phyloP scores from a whole-genome alignment of 306 rosid genomes.

The Bauhinia variegata region DNA sequence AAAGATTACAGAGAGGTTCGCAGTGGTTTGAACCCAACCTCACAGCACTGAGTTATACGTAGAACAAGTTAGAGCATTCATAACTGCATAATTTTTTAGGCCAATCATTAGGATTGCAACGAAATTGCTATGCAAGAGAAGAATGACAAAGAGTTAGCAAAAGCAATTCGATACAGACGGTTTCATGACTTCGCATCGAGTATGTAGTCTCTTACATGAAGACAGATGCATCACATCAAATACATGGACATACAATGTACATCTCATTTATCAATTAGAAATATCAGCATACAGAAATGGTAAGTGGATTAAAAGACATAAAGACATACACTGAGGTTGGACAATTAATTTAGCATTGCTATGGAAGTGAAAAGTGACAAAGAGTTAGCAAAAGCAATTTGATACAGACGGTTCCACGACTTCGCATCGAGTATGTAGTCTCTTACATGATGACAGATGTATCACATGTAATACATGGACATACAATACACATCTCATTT shows the following conservation, averaged over 20 bases:
- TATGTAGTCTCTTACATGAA: too few relatives aligned
- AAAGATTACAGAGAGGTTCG: background rate
- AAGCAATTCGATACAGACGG: slow-evolving; percentile 12
- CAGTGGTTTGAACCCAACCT: slow-evolving; percentile 2
- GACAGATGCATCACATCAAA: slow-evolving; percentile 3
- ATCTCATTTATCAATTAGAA: slow-evolving; percentile 8
- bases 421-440: too few relatives aligned
- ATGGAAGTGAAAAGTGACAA: slow-evolving; percentile 4
- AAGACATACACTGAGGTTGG: slow-evolving; percentile 66
- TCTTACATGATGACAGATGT: slow-evolving; percentile 16
- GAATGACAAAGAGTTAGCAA: slow-evolving; percentile 10
- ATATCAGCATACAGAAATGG: slow-evolving; percentile 5
- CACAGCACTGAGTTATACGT: slow-evolving; percentile 22
- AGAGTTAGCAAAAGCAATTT: slow-evolving; percentile 17
- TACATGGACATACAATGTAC: slow-evolving; percentile 4
- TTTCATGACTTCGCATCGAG: background rate
- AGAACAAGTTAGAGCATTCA: slow-evolving; percentile 1
- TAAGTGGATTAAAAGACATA: slow-evolving; percentile 30
- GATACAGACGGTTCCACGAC: background rate
- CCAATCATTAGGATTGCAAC: slow-evolving; percentile 3
- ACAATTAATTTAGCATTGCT: slow-evolving; percentile 58
- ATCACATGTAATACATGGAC: background rate
- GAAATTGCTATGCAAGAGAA: slow-evolving; percentile 13
- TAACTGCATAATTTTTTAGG: background rate
- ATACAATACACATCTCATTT: slow-evolving; percentile 7